Conservation (phyloP, 2,329 filamentous ascomycete genomes). For the Neonectria punicea region DNA sequence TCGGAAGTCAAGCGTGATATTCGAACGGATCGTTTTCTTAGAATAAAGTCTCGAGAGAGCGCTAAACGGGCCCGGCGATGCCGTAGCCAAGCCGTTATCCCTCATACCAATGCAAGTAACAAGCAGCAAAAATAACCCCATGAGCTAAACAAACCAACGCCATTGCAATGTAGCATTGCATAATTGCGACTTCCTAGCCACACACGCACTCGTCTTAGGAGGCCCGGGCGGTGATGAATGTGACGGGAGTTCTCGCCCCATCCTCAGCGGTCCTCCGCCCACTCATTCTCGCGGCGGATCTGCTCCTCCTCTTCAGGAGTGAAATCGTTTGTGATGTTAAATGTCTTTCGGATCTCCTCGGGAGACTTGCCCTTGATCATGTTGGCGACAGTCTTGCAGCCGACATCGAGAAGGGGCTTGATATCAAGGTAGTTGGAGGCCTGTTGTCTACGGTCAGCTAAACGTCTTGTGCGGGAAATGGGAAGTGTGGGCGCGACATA, state of each 20-base stretch:
- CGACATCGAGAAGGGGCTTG: slow-evolving; percentile 96
- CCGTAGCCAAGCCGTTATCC: slow-evolving; percentile 8
- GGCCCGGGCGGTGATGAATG: neutral
- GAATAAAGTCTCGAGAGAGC: slow-evolving; percentile 18
- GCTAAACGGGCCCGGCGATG: slow-evolving; percentile 4
- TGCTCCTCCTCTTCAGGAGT: slow-evolving; percentile 99
- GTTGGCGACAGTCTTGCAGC: slow-evolving; percentile 99
- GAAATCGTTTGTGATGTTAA: slow-evolving; percentile 99
- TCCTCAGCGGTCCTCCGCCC: slow-evolving; percentile 82
- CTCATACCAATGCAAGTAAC: slow-evolving; percentile 30
- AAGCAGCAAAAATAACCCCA: slow-evolving; percentile 34
- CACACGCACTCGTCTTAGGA: neutral
- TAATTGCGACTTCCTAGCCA: neutral
- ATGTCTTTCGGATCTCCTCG: slow-evolving; percentile 99
- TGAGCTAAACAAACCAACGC: slow-evolving; percentile 42
- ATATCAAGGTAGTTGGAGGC: slow-evolving; percentile 99
- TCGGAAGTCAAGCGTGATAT: slow-evolving; percentile 19
- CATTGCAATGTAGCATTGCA: slow-evolving; percentile 28
- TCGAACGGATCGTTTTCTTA: slow-evolving; percentile 22
- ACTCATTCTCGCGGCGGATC: slow-evolving; percentile 91
- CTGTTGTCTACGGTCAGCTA: slow-evolving; percentile 56
- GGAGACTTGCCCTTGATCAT: slow-evolving; percentile 99
- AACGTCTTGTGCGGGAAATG: neutral
- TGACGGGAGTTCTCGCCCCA: neutral
- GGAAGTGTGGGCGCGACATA: slow-evolving; percentile 58